A percentile compares a stretch with the other conserved stretches of the same genome.
These are phyloP conservation scores for Backusella sp. DNA, from an alignment of 192 early-diverging fungal genomes.

Conservation along the genomic window DNA sequence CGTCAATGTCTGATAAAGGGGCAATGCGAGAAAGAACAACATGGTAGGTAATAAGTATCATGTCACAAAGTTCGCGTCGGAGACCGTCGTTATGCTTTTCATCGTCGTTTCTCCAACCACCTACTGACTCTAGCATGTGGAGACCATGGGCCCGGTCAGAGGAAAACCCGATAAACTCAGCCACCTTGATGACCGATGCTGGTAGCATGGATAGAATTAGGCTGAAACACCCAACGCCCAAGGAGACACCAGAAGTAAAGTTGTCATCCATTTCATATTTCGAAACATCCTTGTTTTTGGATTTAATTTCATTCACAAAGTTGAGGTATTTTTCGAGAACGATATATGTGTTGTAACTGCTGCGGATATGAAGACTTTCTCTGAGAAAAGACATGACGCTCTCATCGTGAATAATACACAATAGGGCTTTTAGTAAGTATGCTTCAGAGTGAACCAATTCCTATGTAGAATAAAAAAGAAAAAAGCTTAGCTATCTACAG, in stretches of 20 bases:
- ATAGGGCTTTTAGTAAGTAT: constrained; percentile 68
- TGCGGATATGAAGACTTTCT: constrained; percentile 79
- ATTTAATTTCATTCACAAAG: constrained; percentile 47
- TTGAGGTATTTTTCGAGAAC: constrained; percentile 52
- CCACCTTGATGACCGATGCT: constrained; percentile 64
- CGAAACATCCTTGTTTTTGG: constrained; percentile 42
- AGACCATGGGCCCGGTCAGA: constrained; percentile 78
- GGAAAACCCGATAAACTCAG: constrained; percentile 84
- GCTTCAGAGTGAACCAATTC: constrained; percentile 84
- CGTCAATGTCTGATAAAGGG: constrained; percentile 68
- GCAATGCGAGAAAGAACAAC: constrained; percentile 70
- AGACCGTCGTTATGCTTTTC: constrained; percentile 50
- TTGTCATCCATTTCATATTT: constrained; percentile 69
- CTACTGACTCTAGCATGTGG: constrained; percentile 64
- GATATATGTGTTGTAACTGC: constrained; percentile 67
- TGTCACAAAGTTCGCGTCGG: constrained; percentile 75
- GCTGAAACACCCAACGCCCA: constrained; percentile 81
- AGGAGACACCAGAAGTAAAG: constrained; percentile 76
- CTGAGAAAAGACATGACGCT: constrained; percentile 76
- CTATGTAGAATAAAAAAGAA: constrained; percentile 12
- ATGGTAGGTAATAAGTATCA: constrained; percentile 74
- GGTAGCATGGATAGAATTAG: constrained; percentile 83
- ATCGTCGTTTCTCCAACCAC: constrained; percentile 55
- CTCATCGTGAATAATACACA: constrained; percentile 74
- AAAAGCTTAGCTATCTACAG: background rate